These are phyloP conservation scores for Pseudoperonospora humuli DNA, from an alignment of 352 stramenopile genomes.

Conservation along the genomic window DNA sequence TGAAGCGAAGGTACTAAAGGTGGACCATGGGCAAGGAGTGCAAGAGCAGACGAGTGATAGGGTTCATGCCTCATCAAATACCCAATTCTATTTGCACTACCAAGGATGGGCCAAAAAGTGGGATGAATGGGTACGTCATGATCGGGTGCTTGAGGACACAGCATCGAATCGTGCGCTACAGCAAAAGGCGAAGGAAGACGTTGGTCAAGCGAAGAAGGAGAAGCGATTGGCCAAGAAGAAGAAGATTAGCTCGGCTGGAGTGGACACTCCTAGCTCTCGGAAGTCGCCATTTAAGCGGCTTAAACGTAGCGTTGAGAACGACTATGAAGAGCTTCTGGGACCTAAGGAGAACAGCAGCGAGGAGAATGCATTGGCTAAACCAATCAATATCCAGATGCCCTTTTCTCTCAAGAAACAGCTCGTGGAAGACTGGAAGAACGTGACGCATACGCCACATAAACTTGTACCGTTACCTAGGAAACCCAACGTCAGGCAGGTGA, in stretches of 20 bases:
- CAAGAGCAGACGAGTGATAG: conserved; percentile 11
- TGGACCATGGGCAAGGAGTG: conserved; percentile 67
- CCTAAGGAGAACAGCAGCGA: conserved; percentile 2
- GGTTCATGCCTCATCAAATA: conserved; percentile 18
- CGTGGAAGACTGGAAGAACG: conserved; percentile 86
- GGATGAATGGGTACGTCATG: conserved; percentile 83
- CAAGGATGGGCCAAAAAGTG: conserved; percentile 88
- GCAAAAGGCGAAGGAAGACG: conserved; percentile 36
- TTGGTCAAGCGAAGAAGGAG: conserved; percentile 56
- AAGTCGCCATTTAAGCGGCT: conserved; percentile 75
- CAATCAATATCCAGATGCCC: conserved; percentile 75
- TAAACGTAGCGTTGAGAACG: conserved; percentile 53
- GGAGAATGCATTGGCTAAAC: conserved; percentile 17
- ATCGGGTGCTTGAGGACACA: conserved; percentile 70
- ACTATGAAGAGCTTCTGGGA: conserved; percentile 52
- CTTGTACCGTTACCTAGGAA: conserved; percentile 80
- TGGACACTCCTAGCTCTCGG: conserved; percentile 36
- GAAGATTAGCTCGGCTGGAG: conserved; percentile 55
- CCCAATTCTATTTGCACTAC: conserved; percentile 88
- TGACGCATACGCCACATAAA: conserved; percentile 67
- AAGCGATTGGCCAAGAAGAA: conserved; percentile 44
- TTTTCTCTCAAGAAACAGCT: conserved; percentile 90
- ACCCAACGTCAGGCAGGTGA: conserved; percentile 39
- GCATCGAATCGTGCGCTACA: conserved; percentile 46
- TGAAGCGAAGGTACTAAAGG: conserved; percentile 77